Base-by-base conservation (phyloP, 2,329 filamentous ascomycete genomes). In the Nemania sp. region DNA sequence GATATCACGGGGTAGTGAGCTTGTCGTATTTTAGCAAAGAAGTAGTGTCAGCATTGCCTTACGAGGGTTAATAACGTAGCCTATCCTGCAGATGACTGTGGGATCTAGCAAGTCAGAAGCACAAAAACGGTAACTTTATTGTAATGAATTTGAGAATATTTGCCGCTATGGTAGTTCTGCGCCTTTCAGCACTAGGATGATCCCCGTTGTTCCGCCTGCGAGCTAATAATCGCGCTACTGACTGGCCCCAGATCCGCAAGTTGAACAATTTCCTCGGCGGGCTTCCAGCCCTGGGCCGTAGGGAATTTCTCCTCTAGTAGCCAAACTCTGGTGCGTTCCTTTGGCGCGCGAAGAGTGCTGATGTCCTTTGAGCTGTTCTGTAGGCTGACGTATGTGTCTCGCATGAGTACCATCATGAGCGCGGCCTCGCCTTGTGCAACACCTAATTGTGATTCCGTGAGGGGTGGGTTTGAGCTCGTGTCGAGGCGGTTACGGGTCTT, bases 221-320 rank as follows among this genome's bases (percentile, higher is more conserved):
- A 55, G 8, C 43, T 52, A 51, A 64, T 26, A 24, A 73, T 67
- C 2, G 69, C 71, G 8, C 45, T 32, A n/a, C 18, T 70, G 35
- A 73, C 27, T 5, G 68, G 64, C 6, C 45, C 68, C 18, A 73
- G 11, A 20, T 70, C 72, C 13, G 65, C 56, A 38, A 68, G 24
- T 51, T 64, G 35, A 5, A 73, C 57, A 24, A 64, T 29, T 15
- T 65, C 55, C 45, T 51, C 52, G 6, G 66, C 56, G 5, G 69
- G 64, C 20, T 26, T 57, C 72, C 72, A 73, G 15, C 72, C 72
- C 27, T 67, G 66, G n/a, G 57, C 69, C 7, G 67, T 63, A 2
- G 72, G 72, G 60, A 73, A 70, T 29, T 58, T 61, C 61, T 73
- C 72, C 24, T 71, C 47, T 6, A 66, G 47, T 27, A 73, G 32